Evolutionary conservation across 192 early-diverging fungal species (phyloP).

Genomic region (Backusella tuberculispora): DNA sequence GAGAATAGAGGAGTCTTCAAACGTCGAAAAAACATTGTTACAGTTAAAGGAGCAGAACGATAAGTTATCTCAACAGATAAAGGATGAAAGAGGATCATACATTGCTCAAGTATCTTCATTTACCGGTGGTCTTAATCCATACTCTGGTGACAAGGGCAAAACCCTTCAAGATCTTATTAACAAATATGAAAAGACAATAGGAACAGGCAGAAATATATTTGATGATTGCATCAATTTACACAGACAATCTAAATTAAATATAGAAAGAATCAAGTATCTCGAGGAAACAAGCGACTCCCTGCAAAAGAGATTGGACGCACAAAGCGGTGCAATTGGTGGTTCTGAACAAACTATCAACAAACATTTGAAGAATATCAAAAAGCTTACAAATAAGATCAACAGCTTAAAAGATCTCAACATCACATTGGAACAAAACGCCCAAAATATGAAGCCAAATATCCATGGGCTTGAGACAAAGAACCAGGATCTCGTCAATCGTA

Average conservation of each 20-base stretch:
- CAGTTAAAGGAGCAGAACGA: neutral
- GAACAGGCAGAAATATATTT: neutral
- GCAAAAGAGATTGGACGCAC: neutral
- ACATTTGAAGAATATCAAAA: neutral
- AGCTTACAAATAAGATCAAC: neutral
- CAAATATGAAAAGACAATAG: slow-evolving; percentile 1
- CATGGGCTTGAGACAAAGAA: neutral
- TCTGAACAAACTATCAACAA: neutral
- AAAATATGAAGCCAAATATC: neutral
- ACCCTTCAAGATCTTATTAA: neutral
- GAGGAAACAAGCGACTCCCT: neutral
- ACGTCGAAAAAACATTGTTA: neutral
- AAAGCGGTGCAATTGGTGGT: neutral
- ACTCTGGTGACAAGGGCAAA: neutral
- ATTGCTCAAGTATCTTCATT: slow-evolving; percentile 1
- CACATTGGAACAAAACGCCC: neutral
- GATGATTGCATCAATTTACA: neutral
- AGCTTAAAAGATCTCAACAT: neutral
- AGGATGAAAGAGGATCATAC: neutral
- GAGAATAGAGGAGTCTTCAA: neutral
- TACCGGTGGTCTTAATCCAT: neutral
- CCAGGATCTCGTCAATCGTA: neutral
- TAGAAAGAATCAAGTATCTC: neutral
- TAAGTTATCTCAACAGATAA: neutral
- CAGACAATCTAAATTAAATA: neutral